Evolutionary conservation across 2,329 filamentous ascomycete genomes (phyloP), one percentile per base, ranked within the genome.

Genomic region (Pseudocercospora ulei): DNA sequence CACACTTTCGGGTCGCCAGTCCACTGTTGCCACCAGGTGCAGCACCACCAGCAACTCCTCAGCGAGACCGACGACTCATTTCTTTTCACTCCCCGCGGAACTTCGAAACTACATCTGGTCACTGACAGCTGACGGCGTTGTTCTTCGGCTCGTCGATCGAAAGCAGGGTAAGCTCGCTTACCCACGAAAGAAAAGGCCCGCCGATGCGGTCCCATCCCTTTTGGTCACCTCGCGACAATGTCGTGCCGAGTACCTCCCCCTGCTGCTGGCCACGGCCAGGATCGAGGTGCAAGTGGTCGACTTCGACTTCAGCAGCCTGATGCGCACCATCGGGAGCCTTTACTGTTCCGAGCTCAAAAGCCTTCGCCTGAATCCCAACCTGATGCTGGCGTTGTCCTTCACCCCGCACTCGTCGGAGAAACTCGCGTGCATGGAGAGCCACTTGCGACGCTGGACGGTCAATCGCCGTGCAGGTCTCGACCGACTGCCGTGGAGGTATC

Each of bases 51-150:
- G 4, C 17, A 33, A n/a, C 13, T 12, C 9, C 7, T 25, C 38
- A 37, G 18, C 33, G 35, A 37, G 7, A 28, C 16, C 9, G 16
- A 33, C 8, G 17, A 46, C 49, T 14, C 47, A 41, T 9, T 57
- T 59, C 47, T 55, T 55, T 42, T 46, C 50, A 31, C 44, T 59
- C 1, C 56, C 56, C 1, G 43, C 54, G 4, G 56, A 59, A 31
- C 35, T 59, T 1, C 50, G 56, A n/a, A 58, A 56, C 20, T 31
- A 46, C 1, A 51, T 59, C 27, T 58, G 57, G 40, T 41, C 46
- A 3, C 41, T 49, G 19, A 43, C 48, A 13, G 50, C 48, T 13
- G 14, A 19, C 9, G 31, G 41, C 13, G 41, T 40, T 1, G 36
- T 19, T 9, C 46, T 56, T 5, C 18, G 30, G 17, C 25, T 48